Evolutionary conservation across 768 basidiomycete genomes (phyloP), one percentile per base, ranked within the genome.

Genomic region (Tephrocybe sp.): DNA sequence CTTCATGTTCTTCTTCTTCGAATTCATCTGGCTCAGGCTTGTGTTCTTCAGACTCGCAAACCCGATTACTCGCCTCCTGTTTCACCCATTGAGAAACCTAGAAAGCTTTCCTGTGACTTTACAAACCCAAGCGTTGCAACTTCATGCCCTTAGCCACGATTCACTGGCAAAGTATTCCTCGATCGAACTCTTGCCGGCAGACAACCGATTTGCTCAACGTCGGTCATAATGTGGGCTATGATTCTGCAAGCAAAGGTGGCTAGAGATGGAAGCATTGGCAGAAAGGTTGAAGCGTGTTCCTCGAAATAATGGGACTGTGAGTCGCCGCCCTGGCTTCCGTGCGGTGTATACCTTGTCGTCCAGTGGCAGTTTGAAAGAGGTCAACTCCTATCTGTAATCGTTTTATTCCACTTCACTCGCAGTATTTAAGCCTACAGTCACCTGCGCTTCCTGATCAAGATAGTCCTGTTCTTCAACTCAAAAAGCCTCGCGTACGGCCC

Each of bases 51-150:
- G 53, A 56, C 38, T 57, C 58, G 11, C 56, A 56, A 23, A 53
- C 59, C n/a, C 8, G 59, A 60, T 42, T 39, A 25, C 26, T 58
- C 59, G 8, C 56, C 51, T 23, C 54, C 49, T 24, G 50, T 45
- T 45, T 55, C 55, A 21, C 56, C 58, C 20, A 7, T 30, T 26
- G 12, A 9, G 4, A 23, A 34, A 14, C 23, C 20, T 17, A 18
- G 9, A 15, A 36, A 49, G 38, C 12, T 32, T 40, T 23, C 25
- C 18, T 4, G 24, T 3, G 20, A 33, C 9, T 10, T 23, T 5
- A 7, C 10, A 21, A 34, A 11, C 7, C 23, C 8, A 10, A 11
- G 12, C n/a, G 28, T 12, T 30, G 1, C 23, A n/a, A 10, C 17
- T 5, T 11, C 26, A 1, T 49, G 54, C 17, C 24, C 17, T 23